phyloP scores from a whole-genome alignment of 2,329 filamentous ascomycete genomes.

The Cytospora piceae region DNA sequence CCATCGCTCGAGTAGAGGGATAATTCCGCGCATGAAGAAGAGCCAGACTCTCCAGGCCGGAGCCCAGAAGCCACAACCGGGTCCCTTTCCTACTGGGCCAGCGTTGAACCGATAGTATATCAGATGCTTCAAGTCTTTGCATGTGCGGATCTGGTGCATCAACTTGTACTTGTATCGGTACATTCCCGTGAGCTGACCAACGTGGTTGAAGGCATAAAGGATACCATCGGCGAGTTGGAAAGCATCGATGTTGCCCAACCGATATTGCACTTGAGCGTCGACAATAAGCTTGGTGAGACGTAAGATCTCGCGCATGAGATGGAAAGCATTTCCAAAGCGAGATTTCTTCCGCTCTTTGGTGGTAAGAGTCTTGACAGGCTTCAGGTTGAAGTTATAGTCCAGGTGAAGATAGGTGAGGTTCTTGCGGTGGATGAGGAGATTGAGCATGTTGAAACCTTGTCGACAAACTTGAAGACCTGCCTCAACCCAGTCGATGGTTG shows the following conservation, averaged over 20 bases:
- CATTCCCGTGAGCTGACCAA: constrained; percentile 98
- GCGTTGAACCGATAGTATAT: constrained; percentile 99
- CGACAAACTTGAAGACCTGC: constrained; percentile 97
- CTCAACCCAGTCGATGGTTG: constrained; percentile 98
- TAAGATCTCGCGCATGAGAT: constrained; percentile 97
- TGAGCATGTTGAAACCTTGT: constrained; percentile 99
- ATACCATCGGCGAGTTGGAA: constrained; percentile 99
- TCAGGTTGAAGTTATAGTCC: constrained; percentile 99
- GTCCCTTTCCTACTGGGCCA: constrained; percentile 93
- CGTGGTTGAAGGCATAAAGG: constrained; percentile 98
- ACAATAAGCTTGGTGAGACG: constrained; percentile 96
- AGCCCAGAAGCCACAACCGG: constrained; percentile 98
- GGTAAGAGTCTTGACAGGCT: constrained; percentile 97
- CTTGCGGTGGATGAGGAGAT: constrained; percentile 95
- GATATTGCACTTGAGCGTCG: constrained; percentile 97
- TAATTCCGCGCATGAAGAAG: constrained; percentile 99
- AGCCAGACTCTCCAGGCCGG: constrained; percentile 99
- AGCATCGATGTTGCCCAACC: constrained; percentile 95
- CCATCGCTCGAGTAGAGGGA: constrained; percentile 95
- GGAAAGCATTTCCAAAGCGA: constrained; percentile 97
- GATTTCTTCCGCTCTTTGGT: constrained; percentile 99
- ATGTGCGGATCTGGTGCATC: constrained; percentile 99
- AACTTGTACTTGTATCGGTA: constrained; percentile 99
- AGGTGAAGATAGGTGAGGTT: constrained; percentile 98
- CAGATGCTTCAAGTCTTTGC: constrained; percentile 97